These are phyloP conservation scores for Pyronema omphalodes DNA, from an alignment of 495 filamentous ascomycete species.

Conservation along the genomic window DNA sequence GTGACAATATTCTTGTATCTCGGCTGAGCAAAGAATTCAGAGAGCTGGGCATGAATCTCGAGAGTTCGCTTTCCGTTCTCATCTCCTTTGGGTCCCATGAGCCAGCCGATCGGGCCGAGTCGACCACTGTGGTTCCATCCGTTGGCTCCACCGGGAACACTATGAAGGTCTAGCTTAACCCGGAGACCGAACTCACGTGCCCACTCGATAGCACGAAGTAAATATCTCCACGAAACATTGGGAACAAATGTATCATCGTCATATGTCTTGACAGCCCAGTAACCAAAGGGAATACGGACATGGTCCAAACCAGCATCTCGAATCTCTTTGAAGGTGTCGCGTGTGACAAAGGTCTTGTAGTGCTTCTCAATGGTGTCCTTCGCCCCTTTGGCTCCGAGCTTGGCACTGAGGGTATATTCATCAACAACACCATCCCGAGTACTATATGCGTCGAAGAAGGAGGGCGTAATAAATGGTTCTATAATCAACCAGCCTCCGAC, in stretches of 20 bases:
- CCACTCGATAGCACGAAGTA: conserved; percentile 82
- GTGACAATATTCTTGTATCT: conserved; percentile 68
- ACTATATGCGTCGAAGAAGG: conserved; percentile 56
- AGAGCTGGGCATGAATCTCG: conserved; percentile 64
- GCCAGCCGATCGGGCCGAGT: conserved; percentile 53
- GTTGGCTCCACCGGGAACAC: conserved; percentile 65
- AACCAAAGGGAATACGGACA: conserved; percentile 82
- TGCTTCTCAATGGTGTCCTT: conserved; percentile 61
- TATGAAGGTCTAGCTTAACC: conserved; percentile 88
- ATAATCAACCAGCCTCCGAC: conserved; percentile 86
- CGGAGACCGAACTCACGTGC: conserved; percentile 82
- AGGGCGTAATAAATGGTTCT: conserved; percentile 90
- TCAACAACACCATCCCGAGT: conserved; percentile 46
- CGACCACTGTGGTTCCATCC: conserved; percentile 80
- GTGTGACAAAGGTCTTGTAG: conserved; percentile 71
- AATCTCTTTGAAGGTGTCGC: conserved; percentile 70
- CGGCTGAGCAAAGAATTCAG: conserved; percentile 67
- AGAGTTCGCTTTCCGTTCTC: conserved; percentile 55
- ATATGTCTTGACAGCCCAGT: conserved; percentile 84
- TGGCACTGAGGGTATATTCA: conserved; percentile 59
- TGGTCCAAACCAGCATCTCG: conserved; percentile 82
- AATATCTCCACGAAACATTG: conserved; percentile 80
- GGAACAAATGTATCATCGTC: conserved; percentile 75
- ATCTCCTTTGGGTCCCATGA: conserved; percentile 53
- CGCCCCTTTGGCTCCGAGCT: conserved; percentile 45